A percentile compares a stretch with the other conserved stretches of the same genome.
phyloP scores from a whole-genome alignment of 2,329 filamentous ascomycete species.

The Metarhizium anisopliae region DNA sequence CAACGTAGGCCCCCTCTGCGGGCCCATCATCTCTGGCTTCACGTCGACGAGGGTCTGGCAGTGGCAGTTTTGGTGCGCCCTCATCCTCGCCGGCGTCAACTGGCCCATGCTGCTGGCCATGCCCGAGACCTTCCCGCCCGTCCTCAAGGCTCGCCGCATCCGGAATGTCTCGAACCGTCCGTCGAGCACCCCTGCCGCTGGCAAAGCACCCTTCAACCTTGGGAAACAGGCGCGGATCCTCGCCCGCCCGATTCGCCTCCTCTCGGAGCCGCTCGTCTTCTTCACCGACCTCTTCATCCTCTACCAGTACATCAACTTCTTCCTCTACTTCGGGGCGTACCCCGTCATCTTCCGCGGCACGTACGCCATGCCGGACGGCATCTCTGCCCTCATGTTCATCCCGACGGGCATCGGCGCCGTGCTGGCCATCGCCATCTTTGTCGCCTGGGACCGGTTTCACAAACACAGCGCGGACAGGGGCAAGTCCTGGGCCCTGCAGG shows the following conservation, averaged over 20 bases:
- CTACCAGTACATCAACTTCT: slow-evolving; percentile 48
- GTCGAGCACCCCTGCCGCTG: not conserved
- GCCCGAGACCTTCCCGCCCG: slow-evolving; percentile 21
- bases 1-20: slow-evolving; percentile 11
- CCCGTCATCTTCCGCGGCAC: slow-evolving; percentile 19
- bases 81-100: slow-evolving; percentile 4
- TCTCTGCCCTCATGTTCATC: slow-evolving; percentile 6
- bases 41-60: slow-evolving; percentile 4
- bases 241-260: slow-evolving; percentile 12
- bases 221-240: not conserved
- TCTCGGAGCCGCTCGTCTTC: slow-evolving; percentile 46
- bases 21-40: slow-evolving; percentile 8
- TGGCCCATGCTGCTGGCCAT: slow-evolving; percentile 15
- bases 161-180: not conserved
- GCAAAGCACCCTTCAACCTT: not conserved
- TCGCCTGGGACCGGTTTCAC: slow-evolving; percentile 1
- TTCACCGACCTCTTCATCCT: slow-evolving; percentile 41
- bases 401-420: slow-evolving; percentile 6
- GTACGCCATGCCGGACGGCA: slow-evolving; percentile 6
- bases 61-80: slow-evolving; percentile 7
- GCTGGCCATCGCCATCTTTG: slow-evolving; percentile 5
- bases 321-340: slow-evolving; percentile 52
- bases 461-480: not conserved
- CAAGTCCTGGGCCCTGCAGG: slow-evolving; percentile 35
- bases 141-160: slow-evolving; percentile 12